Base-by-base conservation (phyloP, 768 basidiomycete species). In the Xerocomellus dryophilus region DNA sequence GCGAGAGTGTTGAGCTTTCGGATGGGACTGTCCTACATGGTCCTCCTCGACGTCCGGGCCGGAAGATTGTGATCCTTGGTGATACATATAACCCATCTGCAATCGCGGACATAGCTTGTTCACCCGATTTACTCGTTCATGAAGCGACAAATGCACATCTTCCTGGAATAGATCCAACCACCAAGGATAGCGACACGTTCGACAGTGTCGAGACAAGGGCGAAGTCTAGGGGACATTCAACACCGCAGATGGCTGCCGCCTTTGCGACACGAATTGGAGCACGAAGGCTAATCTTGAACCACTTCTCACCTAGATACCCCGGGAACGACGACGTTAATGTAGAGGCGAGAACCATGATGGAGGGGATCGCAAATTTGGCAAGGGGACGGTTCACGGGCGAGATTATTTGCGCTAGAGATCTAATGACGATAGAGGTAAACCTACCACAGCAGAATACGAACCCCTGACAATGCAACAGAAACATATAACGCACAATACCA, bases 71-170 rank as follows among this genome's bases (percentile, higher is more conserved):
- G 29, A 82, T 97, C 53, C 76, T 95, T 34, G 93, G 93, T 0
- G 94, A 95, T 61, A 93, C 92, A 5, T 85, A 78, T 64, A 84
- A 96, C 67, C 87, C 88, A 6, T 84, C 83, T n/a, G 74, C 81
- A 5, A 85, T 89, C 35, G 74, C 73, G 20, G 69, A 73, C 9
- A 68, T 92, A 8, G 88, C 88, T 18, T 67, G 70, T 65, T 82
- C 81, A 49, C 81, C 86, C 29, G 87, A 92, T 57, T 58, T 95
- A 40, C 72, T 95, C 27, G 76, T 96, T 29, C 93, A 97, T 63
- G 93, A 97, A 71, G 88, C 90, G 10, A 96, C 93, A 9, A 96
- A 95, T 65, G 89, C 92, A 2, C 82, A 88, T 71, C 72, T 97
- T 4, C 85, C 84, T 2, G 80, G 77, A 4, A 68, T 90, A 54